Evolutionary conservation across 192 early-diverging fungal genomes (phyloP), one percentile per base, ranked within the genome.

Genomic region (Gonapodya prolifera): DNA sequence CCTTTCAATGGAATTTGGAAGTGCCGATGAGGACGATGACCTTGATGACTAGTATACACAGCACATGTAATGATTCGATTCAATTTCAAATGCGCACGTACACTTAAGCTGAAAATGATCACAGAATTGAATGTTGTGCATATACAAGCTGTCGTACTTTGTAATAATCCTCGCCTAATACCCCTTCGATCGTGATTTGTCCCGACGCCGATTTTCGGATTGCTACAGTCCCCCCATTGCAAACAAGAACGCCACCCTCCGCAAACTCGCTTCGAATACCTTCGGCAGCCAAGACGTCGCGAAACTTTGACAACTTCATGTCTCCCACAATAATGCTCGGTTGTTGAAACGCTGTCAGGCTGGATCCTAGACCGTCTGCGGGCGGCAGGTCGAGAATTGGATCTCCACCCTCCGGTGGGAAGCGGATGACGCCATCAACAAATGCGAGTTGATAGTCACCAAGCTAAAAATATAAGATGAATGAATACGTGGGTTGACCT

Each of bases 251-350:
- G 70, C 94, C 94, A 61, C 92, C 92, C 30, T 87, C 86, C 75
- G 90, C 91, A 81, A 99, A 98, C 77, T 93, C 90, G 8, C 94
- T 91, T 1, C 83, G 77, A 33, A 94, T 91, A 0, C 96, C 94
- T 75, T 91, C 89, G 1, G 83, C 79, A 28, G 87, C 87, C 34
- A 97, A 82, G 1, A 93, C 80, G 13, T 85, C 81, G 32, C 91
- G 89, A 75, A 99, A 90, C 81, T 94, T 90, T 76, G 93, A 92
- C 70, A 99, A 85, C 34, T 88, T 88, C 31, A 96, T 79, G 81
- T 97, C 93, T 18, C 97, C 97, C 17, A 98, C 91, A 69, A 94
- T 84, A 1, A 95, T 89, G 77, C 34, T 61, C 1, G 96, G 89
- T 28, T 80, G 82, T 33, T 90, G 88, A 17, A 33, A 80, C 76